Percentiles rank a stretch among this genome's conserved stretches.
These are phyloP conservation scores for Tylopilus subfusipes DNA, from an alignment of 768 basidiomycete species.

Conservation along the genomic window DNA sequence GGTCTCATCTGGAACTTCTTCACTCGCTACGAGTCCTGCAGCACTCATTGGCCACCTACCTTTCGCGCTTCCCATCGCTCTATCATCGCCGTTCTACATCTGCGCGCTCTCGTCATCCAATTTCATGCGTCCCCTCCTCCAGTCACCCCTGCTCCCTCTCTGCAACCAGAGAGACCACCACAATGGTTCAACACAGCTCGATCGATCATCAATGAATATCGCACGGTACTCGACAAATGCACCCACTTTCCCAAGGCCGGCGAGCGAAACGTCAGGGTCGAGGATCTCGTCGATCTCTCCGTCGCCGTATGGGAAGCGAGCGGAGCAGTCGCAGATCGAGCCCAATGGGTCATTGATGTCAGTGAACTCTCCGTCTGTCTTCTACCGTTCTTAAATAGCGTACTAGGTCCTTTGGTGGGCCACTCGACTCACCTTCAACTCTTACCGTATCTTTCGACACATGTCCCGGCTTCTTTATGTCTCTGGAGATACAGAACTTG, in stretches of 20 bases:
- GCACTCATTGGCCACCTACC: constrained; percentile 68
- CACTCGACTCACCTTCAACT: constrained; percentile 91
- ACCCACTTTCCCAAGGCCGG: constrained; percentile 83
- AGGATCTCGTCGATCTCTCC: constrained; percentile 78
- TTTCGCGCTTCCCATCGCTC: constrained; percentile 79
- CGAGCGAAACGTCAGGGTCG: constrained; percentile 71
- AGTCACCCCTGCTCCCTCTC: constrained; percentile 10
- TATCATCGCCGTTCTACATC: constrained; percentile 62
- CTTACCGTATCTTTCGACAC: constrained; percentile 78
- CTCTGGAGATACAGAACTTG: constrained; percentile 56
- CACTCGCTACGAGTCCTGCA: constrained; percentile 56
- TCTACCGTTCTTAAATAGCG: not conserved
- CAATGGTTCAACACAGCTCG: constrained; percentile 66
- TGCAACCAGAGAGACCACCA: constrained; percentile 33
- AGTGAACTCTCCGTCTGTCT: constrained; percentile 28
- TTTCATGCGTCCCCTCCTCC: constrained; percentile 28
- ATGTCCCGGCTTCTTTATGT: constrained; percentile 72
- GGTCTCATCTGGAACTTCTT: constrained; percentile 62
- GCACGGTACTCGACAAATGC: constrained; percentile 59
- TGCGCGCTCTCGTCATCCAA: constrained; percentile 67
- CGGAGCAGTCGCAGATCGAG: constrained; percentile 57
- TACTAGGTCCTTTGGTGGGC: constrained; percentile 88
- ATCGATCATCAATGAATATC: constrained; percentile 68
- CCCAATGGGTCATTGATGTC: constrained; percentile 81
- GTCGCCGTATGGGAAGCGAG: constrained; percentile 79